Evolutionary conservation across 768 basidiomycete species (phyloP).

Genomic region (Dendrothele bispora): DNA sequence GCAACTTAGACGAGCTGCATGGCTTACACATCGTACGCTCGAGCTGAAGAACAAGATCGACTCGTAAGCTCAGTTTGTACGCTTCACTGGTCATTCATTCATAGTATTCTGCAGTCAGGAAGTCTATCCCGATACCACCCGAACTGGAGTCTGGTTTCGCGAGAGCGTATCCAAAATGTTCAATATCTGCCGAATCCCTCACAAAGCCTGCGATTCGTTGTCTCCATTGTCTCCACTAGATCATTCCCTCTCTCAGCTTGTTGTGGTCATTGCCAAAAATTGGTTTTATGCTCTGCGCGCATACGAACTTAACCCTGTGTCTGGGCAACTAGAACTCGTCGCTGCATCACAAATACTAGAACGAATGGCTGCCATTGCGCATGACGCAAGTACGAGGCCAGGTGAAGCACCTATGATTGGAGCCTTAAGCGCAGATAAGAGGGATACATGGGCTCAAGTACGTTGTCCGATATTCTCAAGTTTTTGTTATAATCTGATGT

Average conservation of each 20-base stretch:
- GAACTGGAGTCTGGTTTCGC: slow-evolving; percentile 70
- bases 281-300: slow-evolving; percentile 81
- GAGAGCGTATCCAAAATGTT: slow-evolving; percentile 63
- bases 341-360: slow-evolving; percentile 40
- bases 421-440: slow-evolving; percentile 73
- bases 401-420: slow-evolving; percentile 55
- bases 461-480: background rate
- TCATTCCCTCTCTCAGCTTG: slow-evolving; percentile 50
- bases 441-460: slow-evolving; percentile 75
- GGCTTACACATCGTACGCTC: slow-evolving; percentile 70
- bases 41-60: slow-evolving; percentile 69
- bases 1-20: slow-evolving; percentile 86
- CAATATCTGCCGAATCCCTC: slow-evolving; percentile 77
- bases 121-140: slow-evolving; percentile 66
- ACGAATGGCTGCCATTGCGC: slow-evolving; percentile 42
- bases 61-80: slow-evolving; percentile 44
- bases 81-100: slow-evolving; percentile 1
- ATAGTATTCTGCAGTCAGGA: slow-evolving; percentile 51
- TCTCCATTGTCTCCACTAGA: slow-evolving; percentile 45
- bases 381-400: slow-evolving; percentile 5
- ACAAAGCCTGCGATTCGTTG: slow-evolving; percentile 61
- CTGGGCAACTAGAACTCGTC: slow-evolving; percentile 28
- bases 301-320: slow-evolving; percentile 38
- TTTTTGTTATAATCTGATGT: slow-evolving; percentile 1
- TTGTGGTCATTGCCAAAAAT: slow-evolving; percentile 73